Evolutionary conservation across 768 basidiomycete genomes (phyloP), one percentile per base, ranked within the genome.

Genomic region (Suillus lakei): DNA sequence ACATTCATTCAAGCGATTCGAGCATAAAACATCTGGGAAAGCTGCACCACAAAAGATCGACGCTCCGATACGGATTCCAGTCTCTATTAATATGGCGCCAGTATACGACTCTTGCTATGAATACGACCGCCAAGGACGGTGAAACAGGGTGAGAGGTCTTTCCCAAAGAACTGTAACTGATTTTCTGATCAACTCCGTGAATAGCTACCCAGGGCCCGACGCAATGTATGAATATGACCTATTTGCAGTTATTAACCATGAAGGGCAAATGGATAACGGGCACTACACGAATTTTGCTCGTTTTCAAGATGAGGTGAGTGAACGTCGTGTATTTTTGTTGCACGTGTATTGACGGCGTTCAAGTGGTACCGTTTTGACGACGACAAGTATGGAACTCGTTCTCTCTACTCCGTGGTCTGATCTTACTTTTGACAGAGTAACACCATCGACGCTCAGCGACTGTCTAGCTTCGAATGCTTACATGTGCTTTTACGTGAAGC

Each of bases 341-440:
- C 36, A 21, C 46, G 36, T 21, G 0, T 41, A 26, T 51, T 62
- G 28, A 48, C 63, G 59, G 36, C 7, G 60, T 50, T 36, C 30
- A 74, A 96, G 90, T 98, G 95, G 95, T 97, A 92, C 78, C 90
- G 90, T 28, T 95, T 95, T 76, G 95, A 98, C 75, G 96, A 98
- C 73, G 95, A 96, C 71, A 97, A 93, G 92, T 93, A 71, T 74
- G 87, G 74, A 41, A 65, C 61, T 55, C 26, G 61, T 38, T 36
- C 41, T 46, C 51, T 61, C 30, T 60, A 50, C 60, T 60, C 32
- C 63, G 44, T 41, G 51, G 61, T 62, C 63, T 64, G 51, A 64
- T 61, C 62, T 63, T 55, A 63, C 18, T 59, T 51, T 61, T 43
- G 55, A 28, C 71, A 91, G 91, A 77, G 93, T 96, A 12, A 88